Conservation (phyloP, 2,329 filamentous ascomycete genomes). For the Ophiosphaerella narmari region DNA sequence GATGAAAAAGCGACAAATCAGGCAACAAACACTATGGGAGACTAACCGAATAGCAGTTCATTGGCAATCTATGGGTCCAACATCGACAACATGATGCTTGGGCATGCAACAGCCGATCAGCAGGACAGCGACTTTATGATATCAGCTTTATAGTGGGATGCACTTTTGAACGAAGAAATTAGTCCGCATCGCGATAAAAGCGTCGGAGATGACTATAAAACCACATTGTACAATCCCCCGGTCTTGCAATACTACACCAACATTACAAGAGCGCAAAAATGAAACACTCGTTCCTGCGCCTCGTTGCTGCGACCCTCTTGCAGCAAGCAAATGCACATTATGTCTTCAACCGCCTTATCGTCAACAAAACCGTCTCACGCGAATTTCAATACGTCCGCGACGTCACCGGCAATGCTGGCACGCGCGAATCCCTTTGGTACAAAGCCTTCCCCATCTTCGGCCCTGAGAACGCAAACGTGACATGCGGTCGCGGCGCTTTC, state of each 20-base stretch:
- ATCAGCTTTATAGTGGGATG: conserved; percentile 1
- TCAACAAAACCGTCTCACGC: conserved; percentile 21
- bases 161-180: neutral
- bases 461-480: conserved; percentile 8
- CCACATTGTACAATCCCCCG: too few relatives aligned
- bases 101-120: conserved; percentile 4
- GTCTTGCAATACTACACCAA: neutral
- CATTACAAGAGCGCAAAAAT: neutral
- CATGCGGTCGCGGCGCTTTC: conserved; percentile 14
- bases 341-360: conserved; percentile 19
- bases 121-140: neutral
- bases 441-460: conserved; percentile 18
- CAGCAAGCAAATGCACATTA: conserved; percentile 10
- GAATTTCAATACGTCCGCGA: conserved; percentile 28
- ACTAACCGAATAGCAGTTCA: neutral
- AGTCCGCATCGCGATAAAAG: neutral
- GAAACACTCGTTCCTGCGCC: neutral
- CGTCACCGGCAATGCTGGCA: conserved; percentile 5
- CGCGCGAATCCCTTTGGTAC: conserved; percentile 4
- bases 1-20: conserved; percentile 7
- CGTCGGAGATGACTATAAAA: neutral
- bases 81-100: conserved; percentile 1
- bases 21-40: conserved; percentile 3
- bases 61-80: conserved; percentile 2
- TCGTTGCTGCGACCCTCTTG: neutral